A percentile compares a stretch with the other conserved stretches of the same genome.
phyloP scores from a whole-genome alignment of 1,284 basidiomycete genomes.

The Mycosarcoma mackinlayi region DNA sequence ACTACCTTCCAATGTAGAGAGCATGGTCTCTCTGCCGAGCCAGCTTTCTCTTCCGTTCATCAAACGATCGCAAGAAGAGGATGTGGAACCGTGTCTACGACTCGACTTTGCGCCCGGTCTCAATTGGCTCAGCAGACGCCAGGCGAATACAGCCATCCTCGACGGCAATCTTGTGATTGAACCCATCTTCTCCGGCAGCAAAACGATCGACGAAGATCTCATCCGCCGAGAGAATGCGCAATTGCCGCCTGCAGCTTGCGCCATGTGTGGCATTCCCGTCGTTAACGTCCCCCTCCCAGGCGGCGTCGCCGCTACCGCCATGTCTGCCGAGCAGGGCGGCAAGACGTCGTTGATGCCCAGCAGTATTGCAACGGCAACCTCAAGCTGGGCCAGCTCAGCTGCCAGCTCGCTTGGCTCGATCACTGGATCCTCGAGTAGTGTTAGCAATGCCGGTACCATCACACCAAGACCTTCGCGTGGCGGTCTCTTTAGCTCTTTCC shows the following conservation, averaged over 20 bases:
- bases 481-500: constrained; percentile 52
- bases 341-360: constrained; percentile 39
- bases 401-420: constrained; percentile 46
- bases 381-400: constrained; percentile 50
- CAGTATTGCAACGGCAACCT: constrained; percentile 46
- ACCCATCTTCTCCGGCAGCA: constrained; percentile 75
- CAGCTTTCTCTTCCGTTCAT: constrained; percentile 80
- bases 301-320: constrained; percentile 32
- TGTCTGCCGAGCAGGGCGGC: constrained; percentile 38
- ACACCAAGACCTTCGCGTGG: constrained; percentile 42
- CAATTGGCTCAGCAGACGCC: constrained; percentile 89
- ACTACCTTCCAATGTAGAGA: constrained; percentile 69
- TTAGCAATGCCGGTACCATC: constrained; percentile 28
- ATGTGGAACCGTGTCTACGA: constrained; percentile 91
- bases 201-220: constrained; percentile 52
- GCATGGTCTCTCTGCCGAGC: constrained; percentile 62
- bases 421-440: constrained; percentile 30
- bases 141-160: constrained; percentile 86
- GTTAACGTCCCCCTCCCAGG: constrained; percentile 61
- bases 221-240: constrained; percentile 55
- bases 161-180: constrained; percentile 89
- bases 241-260: constrained; percentile 60
- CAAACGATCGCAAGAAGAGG: constrained; percentile 82
- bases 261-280: constrained; percentile 61
- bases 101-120: constrained; percentile 93